These are phyloP conservation scores for Garcia nutans DNA, from an alignment of 345 rosid species.

Conservation along the genomic window DNA sequence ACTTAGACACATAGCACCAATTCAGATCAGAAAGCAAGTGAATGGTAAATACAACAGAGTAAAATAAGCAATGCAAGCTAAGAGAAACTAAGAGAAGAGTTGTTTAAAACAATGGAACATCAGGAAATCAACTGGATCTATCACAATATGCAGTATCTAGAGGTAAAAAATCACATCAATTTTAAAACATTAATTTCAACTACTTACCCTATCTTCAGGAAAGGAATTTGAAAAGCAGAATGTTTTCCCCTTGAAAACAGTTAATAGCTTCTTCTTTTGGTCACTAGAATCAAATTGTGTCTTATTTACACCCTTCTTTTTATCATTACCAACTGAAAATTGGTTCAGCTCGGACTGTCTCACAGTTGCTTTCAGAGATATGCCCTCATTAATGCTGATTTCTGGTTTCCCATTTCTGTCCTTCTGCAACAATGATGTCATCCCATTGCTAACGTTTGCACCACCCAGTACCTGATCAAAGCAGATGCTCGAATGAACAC, in stretches of 20 bases:
- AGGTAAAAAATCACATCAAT: background rate
- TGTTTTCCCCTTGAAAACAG: constrained; percentile 66
- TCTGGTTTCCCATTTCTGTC: constrained; percentile 37
- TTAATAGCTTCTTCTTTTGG: constrained; percentile 38
- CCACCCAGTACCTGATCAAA: constrained; percentile 33
- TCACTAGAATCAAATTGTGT: constrained; percentile 33
- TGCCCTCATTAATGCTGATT: constrained; percentile 22
- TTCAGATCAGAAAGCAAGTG: background rate
- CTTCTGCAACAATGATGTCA: constrained; percentile 37
- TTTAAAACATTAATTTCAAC: constrained; percentile 12
- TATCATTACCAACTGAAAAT: constrained; percentile 30
- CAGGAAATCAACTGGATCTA: background rate
- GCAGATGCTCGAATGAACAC: constrained; percentile 23
- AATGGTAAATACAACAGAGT: background rate
- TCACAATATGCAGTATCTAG: background rate
- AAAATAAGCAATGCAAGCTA: background rate
- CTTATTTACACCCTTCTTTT: constrained; percentile 36
- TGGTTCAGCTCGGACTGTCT: constrained; percentile 34
- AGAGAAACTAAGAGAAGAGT: background rate
- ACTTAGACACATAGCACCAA: background rate
- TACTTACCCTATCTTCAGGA: constrained; percentile 82
- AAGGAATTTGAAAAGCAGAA: constrained; percentile 74
- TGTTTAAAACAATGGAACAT: background rate
- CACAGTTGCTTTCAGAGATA: constrained; percentile 28
- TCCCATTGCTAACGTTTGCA: constrained; percentile 31